Conservation (phyloP, 495 filamentous ascomycete genomes). For the Hypomontagnella submonticulosa region DNA sequence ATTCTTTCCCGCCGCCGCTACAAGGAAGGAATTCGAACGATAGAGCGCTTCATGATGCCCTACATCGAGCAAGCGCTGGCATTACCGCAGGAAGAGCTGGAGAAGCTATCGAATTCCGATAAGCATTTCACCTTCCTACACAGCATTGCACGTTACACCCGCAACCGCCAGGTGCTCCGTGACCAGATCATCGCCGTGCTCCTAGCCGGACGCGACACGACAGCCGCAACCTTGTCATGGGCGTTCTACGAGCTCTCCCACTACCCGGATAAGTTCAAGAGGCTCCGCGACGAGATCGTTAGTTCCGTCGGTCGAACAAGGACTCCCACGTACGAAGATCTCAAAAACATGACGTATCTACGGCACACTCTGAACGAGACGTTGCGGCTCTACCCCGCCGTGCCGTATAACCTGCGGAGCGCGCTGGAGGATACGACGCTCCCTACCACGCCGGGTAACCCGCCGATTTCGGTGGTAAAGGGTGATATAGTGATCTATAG, state of each 20-base stretch:
- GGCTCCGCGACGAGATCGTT: conserved; percentile 57
- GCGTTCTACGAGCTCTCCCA: conserved; percentile 63
- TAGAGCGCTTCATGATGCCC: conserved; percentile 63
- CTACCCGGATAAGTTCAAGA: conserved; percentile 58
- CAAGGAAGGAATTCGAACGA: conserved; percentile 52
- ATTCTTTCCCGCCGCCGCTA: conserved; percentile 58
- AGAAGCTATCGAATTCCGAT: conserved; percentile 57
- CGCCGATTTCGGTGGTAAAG: conserved; percentile 54
- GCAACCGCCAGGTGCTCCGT: conserved; percentile 62
- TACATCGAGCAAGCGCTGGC: conserved; percentile 64
- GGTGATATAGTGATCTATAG: conserved; percentile 56
- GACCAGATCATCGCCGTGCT: conserved; percentile 69
- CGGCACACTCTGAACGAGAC: conserved; percentile 58
- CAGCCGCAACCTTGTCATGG: conserved; percentile 66
- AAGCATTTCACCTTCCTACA: conserved; percentile 60
- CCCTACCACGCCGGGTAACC: conserved; percentile 49
- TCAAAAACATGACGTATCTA: conserved; percentile 55
- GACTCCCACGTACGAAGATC: conserved; percentile 52
- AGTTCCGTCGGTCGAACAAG: conserved; percentile 42
- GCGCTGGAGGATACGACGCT: conserved; percentile 60
- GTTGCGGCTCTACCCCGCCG: conserved; percentile 62
- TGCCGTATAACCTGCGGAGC: conserved; percentile 61
- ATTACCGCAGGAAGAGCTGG: conserved; percentile 61
- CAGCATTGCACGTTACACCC: conserved; percentile 56
- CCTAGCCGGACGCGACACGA: conserved; percentile 72